Percentiles rank a stretch among this genome's conserved stretches.
Conservation (phyloP, 768 basidiomycete species). For the Mrakia blollopis region DNA sequence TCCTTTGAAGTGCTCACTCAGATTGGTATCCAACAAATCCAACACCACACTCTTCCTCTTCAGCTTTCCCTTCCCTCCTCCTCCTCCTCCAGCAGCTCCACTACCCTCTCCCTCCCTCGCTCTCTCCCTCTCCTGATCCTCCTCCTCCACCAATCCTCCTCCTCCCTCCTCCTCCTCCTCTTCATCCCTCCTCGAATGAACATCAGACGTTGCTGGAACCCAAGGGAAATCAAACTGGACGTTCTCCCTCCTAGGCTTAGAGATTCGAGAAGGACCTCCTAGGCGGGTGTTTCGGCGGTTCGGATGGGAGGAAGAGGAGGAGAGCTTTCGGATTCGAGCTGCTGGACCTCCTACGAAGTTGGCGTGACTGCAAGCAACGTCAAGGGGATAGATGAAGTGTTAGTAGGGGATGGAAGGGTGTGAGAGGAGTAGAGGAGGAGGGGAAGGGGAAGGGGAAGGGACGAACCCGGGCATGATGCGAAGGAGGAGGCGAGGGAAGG, state of each 20-base stretch:
- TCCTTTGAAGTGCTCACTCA: background rate
- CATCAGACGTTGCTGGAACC: background rate
- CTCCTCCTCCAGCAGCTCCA: background rate
- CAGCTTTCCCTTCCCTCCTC: background rate
- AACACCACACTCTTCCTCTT: background rate
- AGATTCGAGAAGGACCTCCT: background rate
- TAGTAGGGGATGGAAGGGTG: background rate
- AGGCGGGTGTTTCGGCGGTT: background rate
- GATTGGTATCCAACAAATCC: background rate
- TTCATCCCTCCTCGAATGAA: background rate
- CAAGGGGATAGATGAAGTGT: no score
- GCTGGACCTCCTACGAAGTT: conserved; percentile 9
- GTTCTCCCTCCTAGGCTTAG: background rate
- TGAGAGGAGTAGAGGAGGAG: background rate
- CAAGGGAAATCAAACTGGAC: background rate
- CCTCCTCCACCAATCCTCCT: background rate
- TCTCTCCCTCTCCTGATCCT: background rate
- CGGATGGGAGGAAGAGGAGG: background rate
- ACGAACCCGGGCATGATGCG: background rate
- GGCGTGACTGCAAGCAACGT: conserved; percentile 13
- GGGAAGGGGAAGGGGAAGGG: background rate
- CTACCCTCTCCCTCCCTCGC: background rate
- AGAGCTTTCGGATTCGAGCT: background rate
- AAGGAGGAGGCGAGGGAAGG: no score
- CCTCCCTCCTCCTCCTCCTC: background rate